A percentile compares a stretch with the other conserved stretches of the same genome.
Conservation (phyloP, 495 filamentous ascomycete genomes). For the Penicillium crystallinum region DNA sequence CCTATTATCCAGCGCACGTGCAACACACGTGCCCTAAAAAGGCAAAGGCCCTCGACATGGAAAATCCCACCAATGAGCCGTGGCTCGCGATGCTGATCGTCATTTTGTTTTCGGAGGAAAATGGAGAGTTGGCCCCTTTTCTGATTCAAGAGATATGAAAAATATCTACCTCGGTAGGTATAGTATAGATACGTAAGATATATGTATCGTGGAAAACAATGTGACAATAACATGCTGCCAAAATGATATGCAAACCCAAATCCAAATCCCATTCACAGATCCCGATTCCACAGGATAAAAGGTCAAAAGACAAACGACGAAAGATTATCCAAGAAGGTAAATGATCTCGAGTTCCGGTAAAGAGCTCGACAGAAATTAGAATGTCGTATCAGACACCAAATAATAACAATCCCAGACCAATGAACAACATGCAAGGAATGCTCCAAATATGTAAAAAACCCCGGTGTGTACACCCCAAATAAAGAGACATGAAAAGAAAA, state of each 20-base stretch:
- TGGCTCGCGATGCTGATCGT: not conserved
- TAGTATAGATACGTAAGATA: conserved; percentile 16
- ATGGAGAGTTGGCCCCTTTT: conserved; percentile 5
- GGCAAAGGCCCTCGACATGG: not conserved
- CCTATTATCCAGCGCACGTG: not conserved
- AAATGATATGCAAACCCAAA: conserved; percentile 18
- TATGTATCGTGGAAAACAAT: conserved; percentile 14
- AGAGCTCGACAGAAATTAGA: conserved; percentile 21
- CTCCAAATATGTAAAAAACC: conserved; percentile 29
- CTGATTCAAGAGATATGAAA: conserved; percentile 1
- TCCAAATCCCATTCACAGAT: conserved; percentile 4
- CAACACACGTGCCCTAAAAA: not conserved
- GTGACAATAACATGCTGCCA: conserved; percentile 20
- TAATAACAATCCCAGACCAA: conserved; percentile 23
- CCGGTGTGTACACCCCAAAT: conserved; percentile 21
- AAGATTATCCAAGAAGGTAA: conserved; percentile 11
- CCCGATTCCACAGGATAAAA: conserved; percentile 6
- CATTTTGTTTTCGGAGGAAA: conserved; percentile 1
- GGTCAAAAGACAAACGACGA: conserved; percentile 4
- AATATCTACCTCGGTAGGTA: not conserved
- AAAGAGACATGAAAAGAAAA: conserved; percentile 18
- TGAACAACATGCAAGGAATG: conserved; percentile 26
- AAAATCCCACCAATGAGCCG: not conserved
- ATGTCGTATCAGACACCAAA: conserved; percentile 23
- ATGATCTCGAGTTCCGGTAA: conserved; percentile 8